phyloP scores from a whole-genome alignment of 176 grass and related monocot genomes.

The Oryza glumipatula region DNA sequence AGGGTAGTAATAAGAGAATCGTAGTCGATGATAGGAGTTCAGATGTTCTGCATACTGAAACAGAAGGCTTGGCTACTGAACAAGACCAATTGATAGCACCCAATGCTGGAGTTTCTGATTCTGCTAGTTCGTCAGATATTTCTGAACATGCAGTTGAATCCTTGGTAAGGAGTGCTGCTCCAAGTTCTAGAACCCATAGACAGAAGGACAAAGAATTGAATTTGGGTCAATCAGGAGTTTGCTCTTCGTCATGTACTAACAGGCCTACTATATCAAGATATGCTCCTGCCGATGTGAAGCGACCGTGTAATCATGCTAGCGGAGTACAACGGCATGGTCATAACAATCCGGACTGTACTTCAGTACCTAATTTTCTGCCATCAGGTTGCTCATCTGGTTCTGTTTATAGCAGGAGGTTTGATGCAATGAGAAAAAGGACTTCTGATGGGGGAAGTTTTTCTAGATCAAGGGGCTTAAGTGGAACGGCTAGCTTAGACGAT shows the following conservation, averaged over 20 bases:
- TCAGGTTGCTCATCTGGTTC: conserved; percentile 52
- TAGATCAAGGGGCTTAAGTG: conserved; percentile 45
- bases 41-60: background rate
- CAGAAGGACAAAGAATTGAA: conserved; percentile 48
- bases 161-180: conserved; percentile 29
- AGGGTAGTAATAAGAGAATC: conserved; percentile 36
- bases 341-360: conserved; percentile 46
- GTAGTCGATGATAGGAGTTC: conserved; percentile 8
- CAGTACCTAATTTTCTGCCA: conserved; percentile 50
- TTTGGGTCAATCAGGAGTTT: conserved; percentile 30
- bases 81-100: conserved; percentile 12
- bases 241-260: conserved; percentile 40
- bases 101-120: conserved; percentile 15
- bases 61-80: conserved; percentile 19
- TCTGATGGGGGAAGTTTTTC: conserved; percentile 57
- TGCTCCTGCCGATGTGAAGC: conserved; percentile 1
- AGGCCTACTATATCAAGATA: conserved; percentile 29
- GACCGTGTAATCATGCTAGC: conserved; percentile 36
- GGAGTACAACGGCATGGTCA: conserved; percentile 48
- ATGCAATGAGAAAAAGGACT: conserved; percentile 51
- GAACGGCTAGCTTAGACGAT: conserved; percentile 18
- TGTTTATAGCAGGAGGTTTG: conserved; percentile 37
- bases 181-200: conserved; percentile 47
- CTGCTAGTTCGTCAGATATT: conserved; percentile 22
- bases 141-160: conserved; percentile 19